Base-by-base conservation (phyloP, 805 yeast genomes). In the Danielia reshetovae region DNA sequence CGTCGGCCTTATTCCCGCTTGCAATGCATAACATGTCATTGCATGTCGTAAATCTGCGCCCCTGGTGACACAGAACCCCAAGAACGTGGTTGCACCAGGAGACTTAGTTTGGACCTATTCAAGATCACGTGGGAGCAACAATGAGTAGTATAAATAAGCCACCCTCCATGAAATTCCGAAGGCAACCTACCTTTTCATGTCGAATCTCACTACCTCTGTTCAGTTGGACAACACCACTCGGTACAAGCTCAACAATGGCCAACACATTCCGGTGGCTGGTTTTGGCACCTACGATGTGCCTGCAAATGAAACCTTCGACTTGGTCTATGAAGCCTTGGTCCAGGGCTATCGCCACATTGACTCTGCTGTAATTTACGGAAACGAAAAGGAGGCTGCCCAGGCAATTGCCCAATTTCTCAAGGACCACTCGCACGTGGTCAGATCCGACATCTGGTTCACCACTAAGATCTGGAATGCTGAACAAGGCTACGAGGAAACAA, bases 311-410 rank as follows among this genome's bases (percentile, higher is more conserved):
- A 65, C 80, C 1, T 39, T 55, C 3, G 58, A 64, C 0, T 49
- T 77, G 18, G 81, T 78, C 0, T 65, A 71, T 45, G 53, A 66
- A 19, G 93, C 89, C 1, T 66, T 85, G 39, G 57, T 66, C 21
- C 61, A 55, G 10, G 94, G 94, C 0, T 85, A 81, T 55, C 72
- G 93, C 45, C 90, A 81, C 49, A 62, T 85, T 39, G 93, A 85
- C 52, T 65, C 81, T 13, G 95, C 95, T 5, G 77, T 70, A 7
- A 56, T 57, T n/a, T 85, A 85, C 60, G 60, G 63, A 8, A 85
- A 85, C 59, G 86, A 83, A 52, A 44, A 44, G 11, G 82, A 78
- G 43, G 76, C 76, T 4, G 78, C 77, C 13, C 65, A 70, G 30
- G 93, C 82, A 4, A 73, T 83, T 28, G 56, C 65, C 13, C 53